Evolutionary conservation across 352 stramenopile genomes (phyloP).

Genomic region (Pythium angustatum): DNA sequence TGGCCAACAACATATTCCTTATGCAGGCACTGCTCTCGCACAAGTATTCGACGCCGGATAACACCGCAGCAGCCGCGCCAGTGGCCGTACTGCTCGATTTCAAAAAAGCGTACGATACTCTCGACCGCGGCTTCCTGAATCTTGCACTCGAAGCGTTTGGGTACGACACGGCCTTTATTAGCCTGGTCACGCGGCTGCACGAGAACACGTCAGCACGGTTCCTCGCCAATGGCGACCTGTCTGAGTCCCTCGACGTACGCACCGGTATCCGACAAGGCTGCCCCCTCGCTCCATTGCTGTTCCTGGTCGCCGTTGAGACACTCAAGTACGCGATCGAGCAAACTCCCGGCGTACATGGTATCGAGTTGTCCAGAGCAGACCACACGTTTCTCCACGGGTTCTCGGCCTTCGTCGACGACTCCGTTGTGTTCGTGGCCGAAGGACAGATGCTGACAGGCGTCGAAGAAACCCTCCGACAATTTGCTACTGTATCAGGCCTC

Average conservation of each 20-base stretch:
- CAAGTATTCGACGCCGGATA: neutral
- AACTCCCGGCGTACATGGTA: neutral
- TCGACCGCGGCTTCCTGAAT: neutral
- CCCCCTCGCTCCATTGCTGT: conserved; percentile 30
- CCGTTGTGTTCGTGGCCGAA: conserved; percentile 8
- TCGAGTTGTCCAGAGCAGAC: neutral
- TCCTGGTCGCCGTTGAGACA: conserved; percentile 29
- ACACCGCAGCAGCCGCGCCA: neutral
- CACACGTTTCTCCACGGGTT: neutral
- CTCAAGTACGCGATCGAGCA: conserved; percentile 21
- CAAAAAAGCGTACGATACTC: conserved; percentile 7
- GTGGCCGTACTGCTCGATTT: conserved; percentile 11
- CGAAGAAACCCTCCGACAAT: neutral
- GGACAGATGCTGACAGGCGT: neutral
- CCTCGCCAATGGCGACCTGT: conserved; percentile 23
- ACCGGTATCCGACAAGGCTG: conserved; percentile 33
- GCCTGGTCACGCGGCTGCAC: neutral
- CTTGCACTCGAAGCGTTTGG: neutral
- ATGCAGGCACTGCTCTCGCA: conserved; percentile 16
- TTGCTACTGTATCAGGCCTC: conserved; percentile 16
- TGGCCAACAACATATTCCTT: conserved; percentile 15
- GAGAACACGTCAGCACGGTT: neutral
- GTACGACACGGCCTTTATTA: neutral
- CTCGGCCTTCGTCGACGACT: conserved; percentile 35
- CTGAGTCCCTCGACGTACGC: neutral